Base-by-base conservation (phyloP, 495 filamentous ascomycete species). In the Lophiotrema nucula region DNA sequence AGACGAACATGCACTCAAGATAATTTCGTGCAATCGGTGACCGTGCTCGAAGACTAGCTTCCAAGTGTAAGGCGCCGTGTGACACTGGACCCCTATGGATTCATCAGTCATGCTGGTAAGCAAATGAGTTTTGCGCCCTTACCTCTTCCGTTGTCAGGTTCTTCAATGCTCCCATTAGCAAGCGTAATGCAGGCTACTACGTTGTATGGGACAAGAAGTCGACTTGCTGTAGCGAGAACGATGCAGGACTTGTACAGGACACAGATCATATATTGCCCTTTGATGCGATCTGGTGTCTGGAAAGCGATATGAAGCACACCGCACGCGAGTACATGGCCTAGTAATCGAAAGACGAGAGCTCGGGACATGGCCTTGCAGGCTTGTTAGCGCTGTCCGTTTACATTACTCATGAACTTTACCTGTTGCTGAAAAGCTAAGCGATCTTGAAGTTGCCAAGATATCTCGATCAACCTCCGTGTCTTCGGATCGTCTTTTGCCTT, bases 301-400 rank as follows among this genome's bases (percentile, higher is more conserved):
- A 90, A 97, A 26, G 89, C 87, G 43, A 89, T 84, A 72, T 96
- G 85, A 10, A 98, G 77, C 41, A 87, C 89, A 28, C 93, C 93
- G 66, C 93, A 98, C 3, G 97, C 75, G 19, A 79, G 81, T 58
- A 96, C 78, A 50, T 92, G 88, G 11, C 93, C 93, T 27, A 97
- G 79, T 5, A 88, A 79, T 53, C 83, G 84, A 64, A 93, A 85
- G 18, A 70, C 62, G 3, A 67, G 56, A 28, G 68, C 58, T 15
- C 64, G 60, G 31, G 72, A 67, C 24, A 57, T 41, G 37, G 56
- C 57, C 62, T 70, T 25, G 19, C 2, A 53, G 15, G 12, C 0
- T 65, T 49, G 62, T 54, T 26, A 25, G 22, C 4, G 13, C n/a
- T 19, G 33, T 28, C 11, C 3, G 4, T 6, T 1, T 5, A 19